These are phyloP conservation scores for Starmera stellimalicola DNA, from an alignment of 1,139 yeast genomes.

Conservation along the genomic window DNA sequence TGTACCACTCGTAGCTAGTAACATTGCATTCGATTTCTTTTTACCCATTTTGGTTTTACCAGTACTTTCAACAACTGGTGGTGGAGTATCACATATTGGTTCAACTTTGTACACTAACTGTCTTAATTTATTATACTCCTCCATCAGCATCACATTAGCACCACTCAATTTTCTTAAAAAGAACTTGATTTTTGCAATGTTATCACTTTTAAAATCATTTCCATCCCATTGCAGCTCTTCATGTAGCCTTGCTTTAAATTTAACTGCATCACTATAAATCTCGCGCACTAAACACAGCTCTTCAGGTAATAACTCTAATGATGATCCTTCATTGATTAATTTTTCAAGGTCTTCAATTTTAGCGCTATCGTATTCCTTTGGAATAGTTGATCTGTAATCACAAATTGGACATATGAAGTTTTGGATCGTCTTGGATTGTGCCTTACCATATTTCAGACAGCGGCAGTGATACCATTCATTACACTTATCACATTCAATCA, in stretches of 20 bases:
- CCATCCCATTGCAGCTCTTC: conserved; percentile 13
- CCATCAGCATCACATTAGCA: conserved; percentile 21
- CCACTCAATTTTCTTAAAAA: conserved; percentile 40
- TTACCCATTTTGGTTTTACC: conserved; percentile 13
- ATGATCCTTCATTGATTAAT: conserved; percentile 25
- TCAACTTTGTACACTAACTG: conserved; percentile 18
- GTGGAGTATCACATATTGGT: conserved; percentile 18
- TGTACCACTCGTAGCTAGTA: background rate
- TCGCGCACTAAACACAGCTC: conserved; percentile 28
- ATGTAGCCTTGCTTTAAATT: conserved; percentile 19
- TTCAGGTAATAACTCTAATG: conserved; percentile 32
- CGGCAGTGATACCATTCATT: conserved; percentile 73
- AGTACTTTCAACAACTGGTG: conserved; percentile 14
- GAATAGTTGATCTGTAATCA: conserved; percentile 28
- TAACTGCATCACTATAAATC: conserved; percentile 17
- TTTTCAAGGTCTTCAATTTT: conserved; percentile 25
- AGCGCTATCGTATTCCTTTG: conserved; percentile 26
- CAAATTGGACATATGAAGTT: conserved; percentile 65
- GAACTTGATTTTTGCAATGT: conserved; percentile 24
- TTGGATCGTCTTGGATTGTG: conserved; percentile 21
- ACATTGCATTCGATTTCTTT: background rate
- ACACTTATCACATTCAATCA: conserved; percentile 76
- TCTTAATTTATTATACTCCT: conserved; percentile 22
- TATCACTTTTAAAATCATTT: conserved; percentile 11
- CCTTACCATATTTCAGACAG: conserved; percentile 43